phyloP scores from a whole-genome alignment of 2,329 filamentous ascomycete species.

The Microsporum audouinii region DNA sequence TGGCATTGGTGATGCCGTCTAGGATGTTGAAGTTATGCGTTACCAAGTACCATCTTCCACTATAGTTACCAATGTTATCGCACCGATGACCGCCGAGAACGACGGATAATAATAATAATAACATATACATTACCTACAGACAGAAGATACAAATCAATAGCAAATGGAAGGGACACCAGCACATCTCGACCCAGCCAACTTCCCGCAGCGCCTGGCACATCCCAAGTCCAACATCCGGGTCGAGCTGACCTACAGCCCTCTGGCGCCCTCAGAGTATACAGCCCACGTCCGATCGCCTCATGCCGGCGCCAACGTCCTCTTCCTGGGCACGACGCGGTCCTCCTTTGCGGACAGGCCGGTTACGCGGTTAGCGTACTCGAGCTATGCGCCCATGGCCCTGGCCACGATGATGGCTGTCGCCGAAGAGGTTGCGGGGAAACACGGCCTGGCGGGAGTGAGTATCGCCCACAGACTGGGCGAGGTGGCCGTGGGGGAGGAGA shows the following conservation, averaged over 20 bases:
- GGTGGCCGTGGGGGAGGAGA: conserved; percentile 86
- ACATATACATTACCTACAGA: too few relatives aligned
- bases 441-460: conserved; percentile 59
- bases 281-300: conserved; percentile 29
- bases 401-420: conserved; percentile 32
- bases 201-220: conserved; percentile 32
- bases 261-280: conserved; percentile 27
- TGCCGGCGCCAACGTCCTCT: conserved; percentile 37
- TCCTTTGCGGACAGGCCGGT: conserved; percentile 33
- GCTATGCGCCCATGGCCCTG: conserved; percentile 33
- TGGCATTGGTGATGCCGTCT: too few relatives aligned
- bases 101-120: too few relatives aligned
- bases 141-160: too few relatives aligned
- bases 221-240: conserved; percentile 34
- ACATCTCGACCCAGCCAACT: conserved; percentile 14
- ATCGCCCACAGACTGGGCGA: conserved; percentile 75
- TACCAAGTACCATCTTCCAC: too few relatives aligned
- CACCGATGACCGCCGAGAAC: too few relatives aligned
- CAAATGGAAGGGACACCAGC: conserved; percentile 1
- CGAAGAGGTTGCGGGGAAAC: conserved; percentile 39
- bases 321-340: conserved; percentile 37
- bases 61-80: too few relatives aligned
- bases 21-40: too few relatives aligned
- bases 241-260: conserved; percentile 32
- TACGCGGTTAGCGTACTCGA: conserved; percentile 35